Evolutionary conservation across 2,329 filamentous ascomycete species (phyloP).

Genomic region (Rutstroemia sp.): DNA sequence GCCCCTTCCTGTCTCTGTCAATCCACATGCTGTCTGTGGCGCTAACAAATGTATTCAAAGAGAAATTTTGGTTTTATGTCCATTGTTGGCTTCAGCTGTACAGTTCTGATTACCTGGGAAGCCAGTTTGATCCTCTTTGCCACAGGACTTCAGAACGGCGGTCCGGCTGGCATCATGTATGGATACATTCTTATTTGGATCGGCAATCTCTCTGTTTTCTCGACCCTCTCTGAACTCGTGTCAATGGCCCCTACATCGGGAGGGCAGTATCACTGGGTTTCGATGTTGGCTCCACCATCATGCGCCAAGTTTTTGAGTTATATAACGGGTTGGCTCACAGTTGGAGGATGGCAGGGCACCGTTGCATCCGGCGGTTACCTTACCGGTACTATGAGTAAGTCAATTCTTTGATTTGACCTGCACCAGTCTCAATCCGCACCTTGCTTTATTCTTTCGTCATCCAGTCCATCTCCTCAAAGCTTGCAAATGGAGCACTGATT

Average conservation of each 20-base stretch:
- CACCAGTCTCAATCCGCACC: too few species aligned
- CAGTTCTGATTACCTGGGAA: conserved; percentile 37
- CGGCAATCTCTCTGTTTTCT: conserved; percentile 19
- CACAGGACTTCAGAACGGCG: conserved; percentile 1
- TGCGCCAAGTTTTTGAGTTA: background rate
- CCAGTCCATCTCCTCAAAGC: too few species aligned
- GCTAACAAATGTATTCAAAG: conserved; percentile 20
- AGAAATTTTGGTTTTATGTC: conserved; percentile 38
- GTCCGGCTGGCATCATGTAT: conserved; percentile 32
- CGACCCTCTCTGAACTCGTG: conserved; percentile 5
- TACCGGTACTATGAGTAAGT: background rate
- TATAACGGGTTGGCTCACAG: conserved; percentile 41
- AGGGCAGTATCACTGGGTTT: too few species aligned
- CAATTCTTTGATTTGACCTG: too few species aligned
- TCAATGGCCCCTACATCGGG: conserved; percentile 17
- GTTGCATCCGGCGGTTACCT: background rate
- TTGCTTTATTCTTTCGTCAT: too few species aligned
- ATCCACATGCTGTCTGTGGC: background rate
- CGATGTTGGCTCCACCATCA: background rate
- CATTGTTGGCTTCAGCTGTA: conserved; percentile 38
- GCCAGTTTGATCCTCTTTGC: conserved; percentile 32
- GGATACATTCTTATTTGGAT: conserved; percentile 24
- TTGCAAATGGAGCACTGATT: too few species aligned
- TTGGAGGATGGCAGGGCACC: conserved; percentile 16
- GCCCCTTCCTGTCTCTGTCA: background rate